Conservation (phyloP, 2,329 filamentous ascomycete genomes). For the Fusarium musae region DNA sequence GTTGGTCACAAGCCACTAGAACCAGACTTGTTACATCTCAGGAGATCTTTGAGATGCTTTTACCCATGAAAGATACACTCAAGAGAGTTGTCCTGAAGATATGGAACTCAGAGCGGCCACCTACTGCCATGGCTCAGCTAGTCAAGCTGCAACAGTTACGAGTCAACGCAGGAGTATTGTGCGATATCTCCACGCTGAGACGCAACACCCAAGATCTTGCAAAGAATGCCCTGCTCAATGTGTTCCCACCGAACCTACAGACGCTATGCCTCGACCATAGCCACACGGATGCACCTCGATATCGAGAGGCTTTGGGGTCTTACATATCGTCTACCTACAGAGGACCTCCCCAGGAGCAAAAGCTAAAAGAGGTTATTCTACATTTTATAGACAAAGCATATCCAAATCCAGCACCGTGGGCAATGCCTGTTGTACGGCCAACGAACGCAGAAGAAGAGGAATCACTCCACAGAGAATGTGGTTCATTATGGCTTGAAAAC, state of each 20-base stretch:
- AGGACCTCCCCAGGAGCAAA: background rate
- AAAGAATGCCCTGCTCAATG: background rate
- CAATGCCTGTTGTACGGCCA: accelerated
- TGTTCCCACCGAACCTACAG: background rate
- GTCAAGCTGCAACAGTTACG: background rate
- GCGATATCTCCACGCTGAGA: background rate
- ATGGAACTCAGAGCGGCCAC: background rate
- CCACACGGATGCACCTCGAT: background rate
- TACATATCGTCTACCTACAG: constrained; percentile 11
- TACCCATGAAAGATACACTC: background rate
- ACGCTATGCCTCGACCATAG: background rate
- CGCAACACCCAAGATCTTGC: background rate
- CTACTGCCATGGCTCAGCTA: background rate
- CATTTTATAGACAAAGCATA: background rate
- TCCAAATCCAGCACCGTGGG: background rate
- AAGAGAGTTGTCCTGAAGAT: background rate
- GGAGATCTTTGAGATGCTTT: background rate
- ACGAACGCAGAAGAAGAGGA: background rate
- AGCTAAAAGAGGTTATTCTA: background rate
- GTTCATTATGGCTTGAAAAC: background rate
- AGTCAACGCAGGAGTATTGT: background rate
- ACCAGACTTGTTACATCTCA: background rate
- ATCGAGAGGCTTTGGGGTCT: background rate
- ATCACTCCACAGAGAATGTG: background rate
- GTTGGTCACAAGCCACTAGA: accelerated